Evolutionary conservation across 306 rosid species (phyloP).

Genomic region (Glycine soja): DNA sequence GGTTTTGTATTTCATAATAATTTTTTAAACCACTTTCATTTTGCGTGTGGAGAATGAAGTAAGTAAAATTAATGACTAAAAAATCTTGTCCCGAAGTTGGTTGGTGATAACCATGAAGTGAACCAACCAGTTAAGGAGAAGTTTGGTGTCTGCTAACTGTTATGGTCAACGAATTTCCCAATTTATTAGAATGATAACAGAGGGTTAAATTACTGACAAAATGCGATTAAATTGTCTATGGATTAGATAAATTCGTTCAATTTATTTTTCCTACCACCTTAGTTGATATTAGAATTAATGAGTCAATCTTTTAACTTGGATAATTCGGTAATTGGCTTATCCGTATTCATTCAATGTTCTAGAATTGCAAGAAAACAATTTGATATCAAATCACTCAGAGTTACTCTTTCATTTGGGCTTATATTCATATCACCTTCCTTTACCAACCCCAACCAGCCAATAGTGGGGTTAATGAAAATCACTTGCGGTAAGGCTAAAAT

Average conservation of each 20-base stretch:
- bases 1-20: not conserved
- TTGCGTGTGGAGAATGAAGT: constrained; percentile 9
- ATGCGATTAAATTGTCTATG: not conserved
- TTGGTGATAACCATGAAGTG: constrained; percentile 15
- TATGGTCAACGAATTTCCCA: not conserved
- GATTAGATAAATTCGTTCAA: not conserved
- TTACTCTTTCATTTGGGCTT: constrained; percentile 11
- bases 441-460: constrained; percentile 55
- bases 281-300: not conserved
- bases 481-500: constrained; percentile 41
- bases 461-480: constrained; percentile 61
- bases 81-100: not conserved
- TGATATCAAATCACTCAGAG: constrained; percentile 38
- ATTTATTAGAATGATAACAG: not conserved
- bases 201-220: not conserved
- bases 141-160: not conserved
- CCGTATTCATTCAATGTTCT: constrained; percentile 13
- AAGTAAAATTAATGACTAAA: not conserved
- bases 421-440: constrained; percentile 43
- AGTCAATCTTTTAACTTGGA: constrained; percentile 2
- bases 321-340: not conserved
- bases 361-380: constrained; percentile 31
- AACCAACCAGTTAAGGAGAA: not conserved
- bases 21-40: not conserved
- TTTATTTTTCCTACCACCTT: not conserved